Evolutionary conservation across 768 basidiomycete species (phyloP).

Genomic region (Cystobasidium ongulense): DNA sequence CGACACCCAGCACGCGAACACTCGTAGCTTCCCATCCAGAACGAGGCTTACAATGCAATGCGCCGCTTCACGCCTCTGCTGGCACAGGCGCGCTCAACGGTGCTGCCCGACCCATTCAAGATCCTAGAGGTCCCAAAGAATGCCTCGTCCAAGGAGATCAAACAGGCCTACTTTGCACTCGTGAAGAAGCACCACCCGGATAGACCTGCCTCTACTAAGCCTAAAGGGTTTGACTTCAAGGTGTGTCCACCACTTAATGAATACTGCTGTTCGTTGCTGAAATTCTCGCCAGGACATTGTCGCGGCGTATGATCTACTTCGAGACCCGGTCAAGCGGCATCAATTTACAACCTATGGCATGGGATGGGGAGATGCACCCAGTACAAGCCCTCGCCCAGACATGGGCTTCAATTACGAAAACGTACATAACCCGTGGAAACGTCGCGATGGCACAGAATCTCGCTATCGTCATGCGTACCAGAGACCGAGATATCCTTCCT

Average conservation of each 20-base stretch:
- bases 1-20: not conserved
- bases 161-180: constrained; percentile 4
- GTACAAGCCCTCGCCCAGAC: not conserved
- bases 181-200: constrained; percentile 28
- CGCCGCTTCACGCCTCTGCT: constrained; percentile 1
- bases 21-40: not conserved
- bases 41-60: not conserved
- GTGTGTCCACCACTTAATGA: not conserved
- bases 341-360: constrained; percentile 12
- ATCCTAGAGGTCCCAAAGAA: constrained; percentile 7
- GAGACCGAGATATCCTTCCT: constrained; percentile 6
- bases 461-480: constrained; percentile 1
- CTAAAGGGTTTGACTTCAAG: constrained; percentile 28
- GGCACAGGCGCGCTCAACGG: not conserved
- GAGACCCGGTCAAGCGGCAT: constrained; percentile 16
- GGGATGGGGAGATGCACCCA: constrained; percentile 16
- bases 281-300: constrained; percentile 6
- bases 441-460: not conserved
- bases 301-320: constrained; percentile 20
- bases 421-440: constrained; percentile 24
- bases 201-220: not conserved
- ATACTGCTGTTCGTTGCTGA: not conserved
- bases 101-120: constrained; percentile 15
- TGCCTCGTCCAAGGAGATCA: constrained; percentile 3
- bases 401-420: constrained; percentile 26